Evolutionary conservation across 352 stramenopile genomes (phyloP), one percentile per base, ranked within the genome.

Genomic region (Phytophthora hibernalis): DNA sequence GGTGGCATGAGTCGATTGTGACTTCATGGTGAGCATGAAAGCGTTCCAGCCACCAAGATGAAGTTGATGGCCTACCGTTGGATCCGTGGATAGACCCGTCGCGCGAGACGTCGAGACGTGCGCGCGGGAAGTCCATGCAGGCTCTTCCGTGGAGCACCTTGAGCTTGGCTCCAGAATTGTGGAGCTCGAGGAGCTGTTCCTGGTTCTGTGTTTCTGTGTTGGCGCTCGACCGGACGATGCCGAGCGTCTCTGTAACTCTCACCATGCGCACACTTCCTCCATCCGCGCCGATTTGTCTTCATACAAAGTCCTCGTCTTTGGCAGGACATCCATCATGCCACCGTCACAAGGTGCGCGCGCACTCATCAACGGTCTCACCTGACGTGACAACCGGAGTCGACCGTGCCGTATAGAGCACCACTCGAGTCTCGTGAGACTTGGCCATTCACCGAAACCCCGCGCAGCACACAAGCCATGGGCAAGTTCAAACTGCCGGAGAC

Each of bases 401-500:
- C n/a, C n/a, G n/a, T n/a, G n/a, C n/a, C n/a, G n/a, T n/a, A 38
- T 11, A 4, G 31, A 10, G 31, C 31, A 37, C 31, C 31, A 8
- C 31, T 10, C 9, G n/a, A n/a, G n/a, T n/a, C n/a, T n/a, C n/a
- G n/a, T 6, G 37, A 9, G 37, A 13, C n/a, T 47, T 50, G 20
- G 33, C 21, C 59, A 72, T 61, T 72, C 58, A 60, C 48, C 30
- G 48, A 60, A 61, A 63, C 44, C 59, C 7, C 47, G 10, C 40
- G 31, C 9, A 64, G 28, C 9, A 28, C 52, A 35, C 58, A 67
- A 47, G 40, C 21, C 20, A 72, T 72, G 65, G 58, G 56, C 51
- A 76, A 71, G 65, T 76, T 77, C 54, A 65, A 73, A 63, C 54
- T 72, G 8, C 56, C 66, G 18, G 66, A 73, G 31, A 52, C 28